Percentiles rank a stretch among this genome's conserved stretches.
phyloP scores from a whole-genome alignment of 1,284 basidiomycete genomes.

The Ustilago hordei region DNA sequence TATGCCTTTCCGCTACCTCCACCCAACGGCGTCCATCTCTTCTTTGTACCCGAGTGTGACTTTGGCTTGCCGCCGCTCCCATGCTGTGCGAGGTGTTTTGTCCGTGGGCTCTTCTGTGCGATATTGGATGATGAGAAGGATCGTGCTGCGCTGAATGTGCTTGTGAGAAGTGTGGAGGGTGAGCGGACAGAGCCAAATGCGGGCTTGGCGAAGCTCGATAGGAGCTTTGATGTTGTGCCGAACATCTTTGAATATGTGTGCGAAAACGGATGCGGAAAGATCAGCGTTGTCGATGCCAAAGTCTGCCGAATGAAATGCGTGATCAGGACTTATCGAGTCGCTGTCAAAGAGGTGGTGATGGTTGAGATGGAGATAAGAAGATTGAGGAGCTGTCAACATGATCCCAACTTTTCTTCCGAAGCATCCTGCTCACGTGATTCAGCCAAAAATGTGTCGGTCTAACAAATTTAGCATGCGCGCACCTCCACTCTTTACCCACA shows the following conservation, averaged over 20 bases:
- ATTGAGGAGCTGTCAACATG: slow-evolving; percentile 17
- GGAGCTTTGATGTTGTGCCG: slow-evolving; percentile 26
- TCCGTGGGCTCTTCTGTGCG: slow-evolving; percentile 31
- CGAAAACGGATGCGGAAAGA: not conserved
- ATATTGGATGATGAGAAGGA: slow-evolving; percentile 20
- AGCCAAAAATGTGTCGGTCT: not conserved
- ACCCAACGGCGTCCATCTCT: slow-evolving; percentile 57
- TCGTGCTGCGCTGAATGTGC: slow-evolving; percentile 2
- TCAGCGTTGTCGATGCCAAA: not conserved
- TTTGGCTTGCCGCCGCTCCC: slow-evolving; percentile 55
- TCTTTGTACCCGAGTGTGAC: slow-evolving; percentile 61
- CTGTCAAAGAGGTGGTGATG: not conserved
- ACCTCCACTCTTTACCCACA: slow-evolving; percentile 15
- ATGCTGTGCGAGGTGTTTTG: slow-evolving; percentile 48
- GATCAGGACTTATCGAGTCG: not conserved
- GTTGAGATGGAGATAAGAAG: not conserved
- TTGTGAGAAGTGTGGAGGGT: slow-evolving; percentile 6
- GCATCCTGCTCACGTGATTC: slow-evolving; percentile 25
- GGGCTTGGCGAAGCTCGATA: slow-evolving; percentile 26
- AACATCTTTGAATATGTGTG: slow-evolving; percentile 20
- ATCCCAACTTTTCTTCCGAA: slow-evolving; percentile 38
- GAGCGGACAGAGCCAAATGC: slow-evolving; percentile 21
- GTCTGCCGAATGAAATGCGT: not conserved
- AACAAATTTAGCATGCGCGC: slow-evolving; percentile 13
- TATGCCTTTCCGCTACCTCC: slow-evolving; percentile 50